Evolutionary conservation across 805 yeast species (phyloP).

Genomic region (Myxozyma vanderwaltii): DNA sequence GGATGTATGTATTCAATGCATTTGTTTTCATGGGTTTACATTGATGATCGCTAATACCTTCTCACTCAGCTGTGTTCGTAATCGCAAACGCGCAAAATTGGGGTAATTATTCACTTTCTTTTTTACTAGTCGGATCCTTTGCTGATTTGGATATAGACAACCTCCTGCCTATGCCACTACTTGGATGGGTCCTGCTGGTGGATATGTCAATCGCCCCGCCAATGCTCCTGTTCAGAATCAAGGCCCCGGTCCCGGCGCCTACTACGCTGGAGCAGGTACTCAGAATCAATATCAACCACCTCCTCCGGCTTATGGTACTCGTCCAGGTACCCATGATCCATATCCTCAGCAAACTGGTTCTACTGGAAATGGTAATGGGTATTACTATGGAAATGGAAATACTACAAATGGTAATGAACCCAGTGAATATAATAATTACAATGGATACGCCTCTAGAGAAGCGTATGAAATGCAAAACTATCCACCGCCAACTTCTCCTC

Average conservation of each 20-base stretch:
- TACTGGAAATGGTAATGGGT: not conserved
- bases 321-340: not conserved
- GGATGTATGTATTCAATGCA: slow-evolving; percentile 15
- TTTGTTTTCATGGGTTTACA: not conserved
- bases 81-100: slow-evolving; percentile 15
- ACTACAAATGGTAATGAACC: not conserved
- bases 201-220: slow-evolving; percentile 7
- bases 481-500: slow-evolving; percentile 24
- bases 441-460: slow-evolving; percentile 8
- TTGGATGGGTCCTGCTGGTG: slow-evolving; percentile 25
- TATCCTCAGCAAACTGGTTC: slow-evolving; percentile 3
- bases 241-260: slow-evolving; percentile 18
- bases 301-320: slow-evolving; percentile 23
- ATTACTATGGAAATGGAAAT: no score
- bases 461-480: slow-evolving; percentile 22
- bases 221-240: slow-evolving; percentile 2
- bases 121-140: not conserved
- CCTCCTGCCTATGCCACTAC: slow-evolving; percentile 30
- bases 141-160: slow-evolving; percentile 3
- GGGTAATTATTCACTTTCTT: slow-evolving; percentile 7
- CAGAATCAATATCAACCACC: slow-evolving; percentile 14
- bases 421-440: slow-evolving; percentile 8
- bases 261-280: slow-evolving; percentile 15
- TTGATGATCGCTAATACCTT: not conserved
- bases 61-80: slow-evolving; percentile 12